Base-by-base conservation (phyloP, 176 grass and related monocot genomes). In the Cymbopogon citratus region DNA sequence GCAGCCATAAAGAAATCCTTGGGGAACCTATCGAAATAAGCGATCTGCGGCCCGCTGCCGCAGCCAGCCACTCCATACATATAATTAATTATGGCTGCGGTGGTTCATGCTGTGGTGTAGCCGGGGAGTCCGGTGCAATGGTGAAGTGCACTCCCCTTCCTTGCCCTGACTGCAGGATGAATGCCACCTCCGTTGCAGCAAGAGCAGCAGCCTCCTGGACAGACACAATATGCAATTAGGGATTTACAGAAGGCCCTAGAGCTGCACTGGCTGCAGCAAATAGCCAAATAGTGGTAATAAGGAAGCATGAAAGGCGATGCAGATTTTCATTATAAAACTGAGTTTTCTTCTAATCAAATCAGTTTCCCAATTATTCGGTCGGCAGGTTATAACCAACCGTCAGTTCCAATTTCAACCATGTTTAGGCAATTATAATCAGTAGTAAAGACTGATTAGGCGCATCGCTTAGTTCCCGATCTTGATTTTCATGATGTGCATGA, bases 161-260 rank as follows among this genome's bases (percentile, higher is more conserved):
- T 89, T 94, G 90, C 24, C 86, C 95, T 7, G 95, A 92, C 79
- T 92, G 95, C 45, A 98, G 88, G 68, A 98, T 98, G 84, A 94
- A 98, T 80, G 92, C 90, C 75, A 98, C 90, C 81, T 94, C 95
- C 12, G 86, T 90, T 76, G 95, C 92, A 76, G 94, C 94, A 65
- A 97, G 80, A 69, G 88, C 89, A 81, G 84, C 82, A 59, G 84
- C 92, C 86, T 94, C 90, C 88, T 92, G 83, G 64, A 76, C 4
- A 85, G 35, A 25, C 24, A 6, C 41, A 3, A 36, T 40, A 82
- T 13, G 71, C 51, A 66, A 33, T 90, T 68, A 82, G 28, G 25
- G 12, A 70, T 33, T 40, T 33, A 81, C 14, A 56, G 3, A 83
- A 40, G 21, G 19, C 21, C 54, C 43, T n/a, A 23, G 27, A 13